Percentiles rank a stretch among this genome's conserved stretches.
These are phyloP conservation scores for Fusarium sp. DNA, from an alignment of 2,329 filamentous ascomycete genomes.

Conservation along the genomic window DNA sequence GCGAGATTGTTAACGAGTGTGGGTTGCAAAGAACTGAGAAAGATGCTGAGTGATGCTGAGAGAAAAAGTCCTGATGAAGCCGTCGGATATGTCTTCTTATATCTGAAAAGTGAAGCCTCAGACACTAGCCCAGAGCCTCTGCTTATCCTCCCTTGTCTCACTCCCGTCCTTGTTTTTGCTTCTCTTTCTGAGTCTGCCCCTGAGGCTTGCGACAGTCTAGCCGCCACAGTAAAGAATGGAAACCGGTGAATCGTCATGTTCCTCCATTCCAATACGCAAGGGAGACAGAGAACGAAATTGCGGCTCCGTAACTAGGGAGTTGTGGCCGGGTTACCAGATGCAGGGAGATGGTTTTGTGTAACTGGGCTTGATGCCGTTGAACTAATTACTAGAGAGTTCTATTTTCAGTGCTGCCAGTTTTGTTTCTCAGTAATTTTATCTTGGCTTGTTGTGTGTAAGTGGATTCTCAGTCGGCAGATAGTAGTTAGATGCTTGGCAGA, in stretches of 20 bases:
- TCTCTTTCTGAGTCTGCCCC: not conserved
- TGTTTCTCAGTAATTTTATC: conserved; percentile 14
- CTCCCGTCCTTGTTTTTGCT: conserved; percentile 3
- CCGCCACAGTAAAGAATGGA: conserved; percentile 31
- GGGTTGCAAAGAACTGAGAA: conserved; percentile 18
- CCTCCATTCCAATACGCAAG: conserved; percentile 37
- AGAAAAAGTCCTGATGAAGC: not conserved
- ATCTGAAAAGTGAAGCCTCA: conserved; percentile 26
- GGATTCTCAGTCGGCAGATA: conserved; percentile 6
- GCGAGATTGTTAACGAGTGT: conserved; percentile 39
- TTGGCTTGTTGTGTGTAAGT: conserved; percentile 12
- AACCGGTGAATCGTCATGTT: conserved; percentile 20
- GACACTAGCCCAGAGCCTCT: not conserved
- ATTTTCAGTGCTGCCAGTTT: conserved; percentile 1
- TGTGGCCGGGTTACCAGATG: conserved; percentile 5
- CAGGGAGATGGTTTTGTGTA: conserved; percentile 11
- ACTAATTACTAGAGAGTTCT: not conserved
- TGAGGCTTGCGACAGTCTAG: conserved; percentile 23
- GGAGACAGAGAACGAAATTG: conserved; percentile 28
- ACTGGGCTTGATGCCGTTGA: not conserved
- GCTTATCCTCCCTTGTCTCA: conserved; percentile 13
- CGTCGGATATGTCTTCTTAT: conserved; percentile 38
- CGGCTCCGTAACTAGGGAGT: conserved; percentile 29
- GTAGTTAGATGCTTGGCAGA: not conserved
- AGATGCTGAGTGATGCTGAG: conserved; percentile 22